Percentiles rank a stretch among this genome's conserved stretches.
Conservation (phyloP, 2,329 filamentous ascomycete species). For the Colletotrichum navitas region DNA sequence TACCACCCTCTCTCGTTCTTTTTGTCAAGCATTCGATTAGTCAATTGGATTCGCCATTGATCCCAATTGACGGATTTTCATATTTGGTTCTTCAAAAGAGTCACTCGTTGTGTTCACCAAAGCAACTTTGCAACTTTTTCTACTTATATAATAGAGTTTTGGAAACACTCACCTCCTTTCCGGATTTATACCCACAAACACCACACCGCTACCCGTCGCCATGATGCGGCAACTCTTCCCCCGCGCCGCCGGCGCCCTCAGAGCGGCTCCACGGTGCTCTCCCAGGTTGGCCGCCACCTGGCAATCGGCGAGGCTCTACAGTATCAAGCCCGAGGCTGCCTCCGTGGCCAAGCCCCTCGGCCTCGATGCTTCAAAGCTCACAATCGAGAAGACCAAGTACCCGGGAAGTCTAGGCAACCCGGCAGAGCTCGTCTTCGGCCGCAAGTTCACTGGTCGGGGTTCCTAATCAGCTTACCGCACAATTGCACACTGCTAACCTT, state of each 20-base stretch:
- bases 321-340: conserved; percentile 64
- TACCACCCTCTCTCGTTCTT: conserved; percentile 10
- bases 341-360: conserved; percentile 69
- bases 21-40: conserved; percentile 33
- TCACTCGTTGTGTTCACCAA: conserved; percentile 1
- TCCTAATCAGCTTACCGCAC: no score
- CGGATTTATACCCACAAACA: not conserved
- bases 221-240: conserved; percentile 63
- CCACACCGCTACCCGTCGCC: conserved; percentile 25
- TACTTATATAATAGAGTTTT: not conserved
- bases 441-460: conserved; percentile 82
- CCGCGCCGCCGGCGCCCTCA: conserved; percentile 51
- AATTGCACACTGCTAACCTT: conserved; percentile 5
- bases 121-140: not conserved
- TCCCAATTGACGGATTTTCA: conserved; percentile 5
- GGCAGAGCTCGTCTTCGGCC: conserved; percentile 89
- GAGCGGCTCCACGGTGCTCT: conserved; percentile 43
- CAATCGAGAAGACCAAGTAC: conserved; percentile 78
- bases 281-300: conserved; percentile 51
- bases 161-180: conserved; percentile 10
- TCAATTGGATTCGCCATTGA: conserved; percentile 28
- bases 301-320: conserved; percentile 60
- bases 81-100: conserved; percentile 12
- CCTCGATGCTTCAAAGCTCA: conserved; percentile 83
- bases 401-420: conserved; percentile 82